Percentiles rank a stretch among this genome's conserved stretches.
These are phyloP conservation scores for Nissolia schottii DNA, from an alignment of 306 rosid species.

Conservation along the genomic window DNA sequence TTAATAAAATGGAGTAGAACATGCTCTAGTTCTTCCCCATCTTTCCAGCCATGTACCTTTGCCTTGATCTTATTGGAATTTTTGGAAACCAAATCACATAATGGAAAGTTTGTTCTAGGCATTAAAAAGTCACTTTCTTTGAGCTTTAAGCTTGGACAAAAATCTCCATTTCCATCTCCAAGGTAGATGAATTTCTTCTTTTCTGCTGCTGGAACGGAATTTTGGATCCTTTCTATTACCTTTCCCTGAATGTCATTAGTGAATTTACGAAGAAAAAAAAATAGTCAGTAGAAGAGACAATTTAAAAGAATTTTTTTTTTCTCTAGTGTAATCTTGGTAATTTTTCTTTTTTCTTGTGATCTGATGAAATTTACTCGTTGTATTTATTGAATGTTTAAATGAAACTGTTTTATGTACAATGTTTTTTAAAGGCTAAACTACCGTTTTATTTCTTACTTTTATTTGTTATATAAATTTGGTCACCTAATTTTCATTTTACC, in stretches of 20 bases:
- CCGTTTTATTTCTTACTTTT: too few relatives aligned
- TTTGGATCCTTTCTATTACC: conserved; percentile 46
- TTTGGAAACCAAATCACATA: conserved; percentile 41
- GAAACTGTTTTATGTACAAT: not conserved
- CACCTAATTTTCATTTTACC: too few relatives aligned
- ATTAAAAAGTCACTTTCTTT: conserved; percentile 46
- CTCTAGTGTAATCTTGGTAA: not conserved
- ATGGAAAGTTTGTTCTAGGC: conserved; percentile 52
- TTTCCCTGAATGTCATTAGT: conserved; percentile 37
- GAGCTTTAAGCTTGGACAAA: conserved; percentile 63
- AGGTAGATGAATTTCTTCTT: conserved; percentile 44
- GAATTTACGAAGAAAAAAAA: not conserved
- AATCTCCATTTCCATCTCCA: conserved; percentile 69
- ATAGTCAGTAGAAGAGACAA: not conserved
- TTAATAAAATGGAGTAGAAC: conserved; percentile 29
- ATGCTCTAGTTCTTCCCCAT: conserved; percentile 42
- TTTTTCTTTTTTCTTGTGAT: not conserved
- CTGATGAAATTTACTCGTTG: not conserved
- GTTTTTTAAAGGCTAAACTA: too few relatives aligned
- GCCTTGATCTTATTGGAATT: conserved; percentile 42
- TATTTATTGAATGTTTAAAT: too few relatives aligned
- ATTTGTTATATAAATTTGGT: too few relatives aligned
- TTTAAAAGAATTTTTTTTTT: not conserved
- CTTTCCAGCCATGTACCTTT: conserved; percentile 47
- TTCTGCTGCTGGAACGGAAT: conserved; percentile 25